Conservation (phyloP, 2,329 filamentous ascomycete species). For the Venturia oleaginea region DNA sequence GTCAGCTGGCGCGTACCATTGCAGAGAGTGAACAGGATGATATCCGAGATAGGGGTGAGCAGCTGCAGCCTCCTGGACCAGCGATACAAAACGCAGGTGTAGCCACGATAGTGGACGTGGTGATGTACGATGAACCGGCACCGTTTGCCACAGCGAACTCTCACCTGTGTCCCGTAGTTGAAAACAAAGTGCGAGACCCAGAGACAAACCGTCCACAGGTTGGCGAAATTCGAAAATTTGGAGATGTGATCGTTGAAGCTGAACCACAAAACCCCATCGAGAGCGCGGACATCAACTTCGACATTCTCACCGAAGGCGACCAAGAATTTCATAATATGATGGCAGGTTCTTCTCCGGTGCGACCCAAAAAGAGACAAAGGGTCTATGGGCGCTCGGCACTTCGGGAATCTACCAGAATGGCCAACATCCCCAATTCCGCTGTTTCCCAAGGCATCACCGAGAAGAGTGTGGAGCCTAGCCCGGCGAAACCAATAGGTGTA, state of each 20-base stretch:
- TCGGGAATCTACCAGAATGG: conserved; percentile 11
- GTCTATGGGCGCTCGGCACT: conserved; percentile 14
- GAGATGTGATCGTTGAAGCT: neutral
- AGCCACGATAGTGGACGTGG: neutral
- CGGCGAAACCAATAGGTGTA: neutral
- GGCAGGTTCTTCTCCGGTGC: conserved; percentile 20
- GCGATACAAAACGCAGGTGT: neutral
- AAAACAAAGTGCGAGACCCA: conserved; percentile 15
- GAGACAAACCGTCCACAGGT: conserved; percentile 3
- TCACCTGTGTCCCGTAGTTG: conserved; percentile 24
- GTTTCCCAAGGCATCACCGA: neutral
- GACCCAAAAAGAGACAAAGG: conserved; percentile 25
- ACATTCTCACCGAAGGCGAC: conserved; percentile 30
- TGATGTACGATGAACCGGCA: conserved; percentile 7
- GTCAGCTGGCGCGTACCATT: neutral
- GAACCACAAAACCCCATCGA: conserved; percentile 25
- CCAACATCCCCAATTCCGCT: neutral
- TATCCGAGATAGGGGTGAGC: neutral
- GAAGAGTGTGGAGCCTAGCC: neutral
- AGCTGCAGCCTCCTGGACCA: neutral
- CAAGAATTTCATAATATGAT: conserved; percentile 24
- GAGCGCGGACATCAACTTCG: conserved; percentile 24
- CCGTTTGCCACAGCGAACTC: conserved; percentile 30
- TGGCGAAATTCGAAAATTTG: conserved; percentile 9
- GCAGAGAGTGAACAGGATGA: neutral